Percentiles rank a stretch among this genome's conserved stretches.
phyloP scores from a whole-genome alignment of 495 filamentous ascomycete species.

The Endocarpon pusillum region DNA sequence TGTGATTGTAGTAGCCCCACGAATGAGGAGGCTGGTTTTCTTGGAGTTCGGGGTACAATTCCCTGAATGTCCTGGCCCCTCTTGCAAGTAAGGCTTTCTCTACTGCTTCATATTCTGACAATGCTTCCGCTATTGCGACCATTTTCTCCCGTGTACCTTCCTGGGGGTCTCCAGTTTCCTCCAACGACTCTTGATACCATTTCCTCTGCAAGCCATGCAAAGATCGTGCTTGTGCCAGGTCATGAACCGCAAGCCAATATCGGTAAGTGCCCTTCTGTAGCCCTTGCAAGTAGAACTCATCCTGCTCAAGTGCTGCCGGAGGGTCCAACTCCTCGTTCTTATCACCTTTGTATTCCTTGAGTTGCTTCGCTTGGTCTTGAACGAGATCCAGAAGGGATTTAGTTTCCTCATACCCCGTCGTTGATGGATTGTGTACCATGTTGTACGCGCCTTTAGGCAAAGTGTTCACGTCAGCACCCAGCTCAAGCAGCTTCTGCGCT shows the following conservation, averaged over 20 bases:
- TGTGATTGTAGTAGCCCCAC: neutral
- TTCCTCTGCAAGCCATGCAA: conserved; percentile 3
- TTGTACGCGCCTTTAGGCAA: conserved; percentile 20
- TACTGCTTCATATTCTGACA: conserved; percentile 32
- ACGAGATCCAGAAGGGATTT: conserved; percentile 42
- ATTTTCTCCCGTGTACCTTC: conserved; percentile 24
- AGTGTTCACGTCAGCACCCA: conserved; percentile 40
- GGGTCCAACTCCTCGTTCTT: conserved; percentile 6
- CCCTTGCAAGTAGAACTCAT: conserved; percentile 22
- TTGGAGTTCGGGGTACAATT: conserved; percentile 39
- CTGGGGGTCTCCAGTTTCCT: conserved; percentile 2
- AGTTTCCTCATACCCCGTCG: conserved; percentile 15
- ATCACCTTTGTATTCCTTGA: conserved; percentile 26
- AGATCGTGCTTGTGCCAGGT: conserved; percentile 11
- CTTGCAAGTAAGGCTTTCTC: conserved; percentile 35
- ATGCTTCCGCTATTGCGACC: conserved; percentile 25
- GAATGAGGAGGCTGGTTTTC: conserved; percentile 1
- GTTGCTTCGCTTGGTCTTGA: conserved; percentile 24
- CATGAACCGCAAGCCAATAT: conserved; percentile 26
- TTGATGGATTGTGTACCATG: conserved; percentile 11
- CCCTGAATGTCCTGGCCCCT: conserved; percentile 45
- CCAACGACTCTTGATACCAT: conserved; percentile 5
- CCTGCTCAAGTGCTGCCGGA: conserved; percentile 15
- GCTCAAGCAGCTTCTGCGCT: conserved; percentile 37
- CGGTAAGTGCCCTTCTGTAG: conserved; percentile 34